Conservation (phyloP, 2,329 filamentous ascomycete species). For the Penicillium brevicompactum region DNA sequence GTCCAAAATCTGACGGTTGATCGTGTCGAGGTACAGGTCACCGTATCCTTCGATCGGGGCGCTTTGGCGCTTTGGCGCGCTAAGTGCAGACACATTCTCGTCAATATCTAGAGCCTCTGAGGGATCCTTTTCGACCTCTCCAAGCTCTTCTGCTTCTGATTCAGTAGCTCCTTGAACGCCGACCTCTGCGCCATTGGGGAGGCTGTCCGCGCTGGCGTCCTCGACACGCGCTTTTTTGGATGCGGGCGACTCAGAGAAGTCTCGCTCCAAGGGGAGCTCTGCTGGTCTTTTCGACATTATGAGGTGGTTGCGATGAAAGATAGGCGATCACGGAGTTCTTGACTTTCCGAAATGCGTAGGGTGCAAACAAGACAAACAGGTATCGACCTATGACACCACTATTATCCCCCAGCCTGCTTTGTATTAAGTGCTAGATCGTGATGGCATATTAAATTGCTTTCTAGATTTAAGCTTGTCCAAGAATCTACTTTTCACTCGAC, state of each 20-base stretch:
- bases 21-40: conserved; percentile 96
- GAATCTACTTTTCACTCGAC: conserved; percentile 2
- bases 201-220: conserved; percentile 30
- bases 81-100: conserved; percentile 39
- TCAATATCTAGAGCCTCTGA: conserved; percentile 35
- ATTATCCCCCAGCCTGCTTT: background rate
- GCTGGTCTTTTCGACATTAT: conserved; percentile 52
- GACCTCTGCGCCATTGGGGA: conserved; percentile 35
- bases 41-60: conserved; percentile 86
- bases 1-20: conserved; percentile 88
- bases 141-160: conserved; percentile 64
- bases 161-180: conserved; percentile 61
- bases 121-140: conserved; percentile 34
- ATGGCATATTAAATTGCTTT: background rate
- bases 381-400: background rate
- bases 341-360: conserved; percentile 19
- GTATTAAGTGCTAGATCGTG: background rate
- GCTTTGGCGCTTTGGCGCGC: conserved; percentile 62
- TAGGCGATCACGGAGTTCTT: conserved; percentile 21
- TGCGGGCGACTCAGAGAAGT: conserved; percentile 41
- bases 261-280: conserved; percentile 44
- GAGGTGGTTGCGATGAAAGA: conserved; percentile 14
- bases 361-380: conserved; percentile 28
- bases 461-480: background rate
- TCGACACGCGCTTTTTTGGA: conserved; percentile 49